phyloP scores from a whole-genome alignment of 768 basidiomycete species.

The Amanita muscaria region DNA sequence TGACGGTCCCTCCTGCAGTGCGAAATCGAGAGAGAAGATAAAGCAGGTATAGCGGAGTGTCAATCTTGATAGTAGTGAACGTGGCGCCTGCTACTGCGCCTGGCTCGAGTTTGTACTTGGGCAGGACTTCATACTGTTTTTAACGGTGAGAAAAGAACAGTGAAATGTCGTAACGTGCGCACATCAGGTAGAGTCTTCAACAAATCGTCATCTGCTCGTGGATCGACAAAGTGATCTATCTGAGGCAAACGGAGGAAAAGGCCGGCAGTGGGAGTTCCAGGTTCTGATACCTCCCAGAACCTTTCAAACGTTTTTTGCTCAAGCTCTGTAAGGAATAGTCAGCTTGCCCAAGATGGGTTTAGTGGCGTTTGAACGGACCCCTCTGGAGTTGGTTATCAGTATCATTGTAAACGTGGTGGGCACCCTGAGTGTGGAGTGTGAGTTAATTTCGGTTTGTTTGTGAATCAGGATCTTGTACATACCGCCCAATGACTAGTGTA shows the following conservation, averaged over 20 bases:
- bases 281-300: conserved; percentile 66
- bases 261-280: conserved; percentile 43
- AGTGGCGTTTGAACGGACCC: too few species aligned
- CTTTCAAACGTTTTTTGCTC: conserved; percentile 67
- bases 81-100: conserved; percentile 36
- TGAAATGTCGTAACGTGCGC: conserved; percentile 13
- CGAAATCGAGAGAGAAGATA: conserved; percentile 64
- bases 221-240: conserved; percentile 46
- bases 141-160: not conserved
- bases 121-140: conserved; percentile 29
- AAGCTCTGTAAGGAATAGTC: conserved; percentile 35
- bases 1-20: conserved; percentile 48
- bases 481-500: conserved; percentile 85
- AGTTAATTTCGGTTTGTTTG: not conserved
- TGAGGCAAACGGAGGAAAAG: conserved; percentile 60
- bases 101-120: conserved; percentile 23
- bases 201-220: conserved; percentile 30
- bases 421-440: conserved; percentile 53
- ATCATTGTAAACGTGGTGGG: conserved; percentile 63
- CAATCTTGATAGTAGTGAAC: conserved; percentile 64
- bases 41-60: conserved; percentile 59
- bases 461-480: not conserved
- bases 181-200: conserved; percentile 50
- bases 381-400: conserved; percentile 44
- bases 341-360: too few species aligned